Base-by-base conservation (phyloP, 2,329 filamentous ascomycete genomes). In the Colletotrichum gloeosporioides region DNA sequence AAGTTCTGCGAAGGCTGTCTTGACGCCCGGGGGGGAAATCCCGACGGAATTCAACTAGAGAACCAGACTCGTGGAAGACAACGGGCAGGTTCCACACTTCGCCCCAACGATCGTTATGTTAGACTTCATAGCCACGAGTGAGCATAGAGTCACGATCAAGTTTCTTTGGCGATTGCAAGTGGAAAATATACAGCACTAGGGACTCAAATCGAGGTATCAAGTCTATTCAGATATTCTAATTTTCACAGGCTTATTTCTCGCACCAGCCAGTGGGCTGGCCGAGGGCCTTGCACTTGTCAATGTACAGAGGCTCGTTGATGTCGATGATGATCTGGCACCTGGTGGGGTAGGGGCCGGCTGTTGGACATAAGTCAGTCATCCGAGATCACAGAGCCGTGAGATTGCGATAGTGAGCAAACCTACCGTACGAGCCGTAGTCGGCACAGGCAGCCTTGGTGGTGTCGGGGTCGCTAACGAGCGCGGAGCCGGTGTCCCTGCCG, bases 321-420 rank as follows among this genome's bases (percentile, higher is more conserved):
- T 69, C 66, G 15, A 69, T 69, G 49, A 69, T 69, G 16, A 69
- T 69, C 31, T 61, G 44, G 66, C 66, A 69, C n/a, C 32, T 69
- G 32, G 53, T 69, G 16, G 66, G 66, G n/a, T 69, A 61, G 15
- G 66, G 66, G 7, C 66, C 66, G 15, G 15, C 66, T 69, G 2
- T 53, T 3, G 44, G 44, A 0, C 2, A 4, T 3, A 22, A 2
- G 44, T 53, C 1, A 53, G n/a, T 2, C n/a, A 53, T 22, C 44
- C 3, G 0, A 49, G 27, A 66, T 29, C 15, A 16, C 8, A 5
- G 3, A 69, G 2, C n/a, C 36, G 2, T 15, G 25, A 49, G 39
- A 0, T 10, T 49, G 32, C 9, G 9, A 1, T 22, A 0, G 44
- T 0, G 44, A 53, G 44, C 10, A 53, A 59, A 34, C 66, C 29